Conservation (phyloP, 2,329 filamentous ascomycete species). For the Ophiostoma himal-ulmi region DNA sequence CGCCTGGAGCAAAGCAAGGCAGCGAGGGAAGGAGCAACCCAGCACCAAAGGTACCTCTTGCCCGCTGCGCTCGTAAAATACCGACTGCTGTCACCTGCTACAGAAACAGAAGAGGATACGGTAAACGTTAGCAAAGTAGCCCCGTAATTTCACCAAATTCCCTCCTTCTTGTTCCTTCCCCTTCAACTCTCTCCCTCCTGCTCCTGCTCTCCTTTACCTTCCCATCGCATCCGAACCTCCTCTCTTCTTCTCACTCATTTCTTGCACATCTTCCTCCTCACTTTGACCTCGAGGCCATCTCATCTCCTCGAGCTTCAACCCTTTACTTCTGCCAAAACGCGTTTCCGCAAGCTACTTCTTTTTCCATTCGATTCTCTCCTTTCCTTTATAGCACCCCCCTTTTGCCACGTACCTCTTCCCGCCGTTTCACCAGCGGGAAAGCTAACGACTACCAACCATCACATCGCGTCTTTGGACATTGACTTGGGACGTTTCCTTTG, state of each 20-base stretch:
- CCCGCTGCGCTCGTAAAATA: background rate
- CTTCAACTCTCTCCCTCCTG: slow-evolving; percentile 15
- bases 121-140: slow-evolving; percentile 22
- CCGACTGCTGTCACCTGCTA: background rate
- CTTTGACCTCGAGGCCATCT: slow-evolving; percentile 5
- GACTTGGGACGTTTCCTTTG: slow-evolving; percentile 1
- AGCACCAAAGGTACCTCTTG: slow-evolving; percentile 2
- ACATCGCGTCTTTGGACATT: background rate
- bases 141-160: slow-evolving; percentile 24
- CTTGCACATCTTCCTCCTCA: background rate
- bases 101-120: slow-evolving; percentile 25
- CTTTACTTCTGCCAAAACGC: background rate
- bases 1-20: background rate
- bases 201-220: slow-evolving; percentile 13
- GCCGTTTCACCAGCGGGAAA: slow-evolving; percentile 21
- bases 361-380: slow-evolving; percentile 7
- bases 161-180: slow-evolving; percentile 12
- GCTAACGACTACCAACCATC: slow-evolving; percentile 15
- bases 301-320: slow-evolving; percentile 12
- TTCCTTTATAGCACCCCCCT: background rate
- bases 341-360: background rate
- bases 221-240: slow-evolving; percentile 22
- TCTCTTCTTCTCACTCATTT: slow-evolving; percentile 12
- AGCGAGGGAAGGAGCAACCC: slow-evolving; percentile 21
- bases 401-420: slow-evolving; percentile 19